Conservation (phyloP, 2,329 filamentous ascomycete genomes). For the Botrytis pseudocinerea region DNA sequence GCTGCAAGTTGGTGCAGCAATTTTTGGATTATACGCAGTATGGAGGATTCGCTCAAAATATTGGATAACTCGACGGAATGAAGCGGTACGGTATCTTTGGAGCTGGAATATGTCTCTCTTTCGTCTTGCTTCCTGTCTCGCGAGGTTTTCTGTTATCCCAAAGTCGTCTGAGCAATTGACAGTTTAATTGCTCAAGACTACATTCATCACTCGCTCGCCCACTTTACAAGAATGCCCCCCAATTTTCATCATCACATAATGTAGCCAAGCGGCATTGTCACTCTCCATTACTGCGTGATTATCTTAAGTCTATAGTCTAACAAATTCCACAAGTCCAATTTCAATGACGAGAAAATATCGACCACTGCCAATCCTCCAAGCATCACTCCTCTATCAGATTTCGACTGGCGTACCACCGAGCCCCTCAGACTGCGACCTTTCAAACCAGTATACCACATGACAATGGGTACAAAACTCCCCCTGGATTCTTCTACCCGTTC, state of each 20-base stretch:
- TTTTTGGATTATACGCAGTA: not conserved
- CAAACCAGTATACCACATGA: conserved; percentile 62
- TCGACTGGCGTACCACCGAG: conserved; percentile 52
- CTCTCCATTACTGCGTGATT: not conserved
- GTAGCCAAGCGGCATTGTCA: not conserved
- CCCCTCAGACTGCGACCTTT: conserved; percentile 58
- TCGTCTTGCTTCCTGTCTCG: not conserved
- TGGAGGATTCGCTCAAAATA: conserved; percentile 10
- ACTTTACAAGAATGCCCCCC: not conserved
- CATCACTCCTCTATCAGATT: conserved; percentile 46
- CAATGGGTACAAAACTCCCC: conserved; percentile 55
- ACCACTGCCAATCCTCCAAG: not conserved
- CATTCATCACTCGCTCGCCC: not conserved
- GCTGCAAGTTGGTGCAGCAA: not conserved
- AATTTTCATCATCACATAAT: not conserved
- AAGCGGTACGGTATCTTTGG: not conserved
- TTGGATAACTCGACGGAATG: not conserved
- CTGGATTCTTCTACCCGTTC: not conserved
- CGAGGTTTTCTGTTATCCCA: no score
- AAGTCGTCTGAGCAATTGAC: not conserved
- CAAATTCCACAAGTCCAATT: not conserved
- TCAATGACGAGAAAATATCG: not conserved
- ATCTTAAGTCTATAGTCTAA: not conserved
- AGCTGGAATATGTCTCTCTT: not conserved
- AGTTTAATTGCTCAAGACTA: not conserved